Conservation (phyloP, 2,329 filamentous ascomycete species). For the Pseudogymnoascus verrucosus region DNA sequence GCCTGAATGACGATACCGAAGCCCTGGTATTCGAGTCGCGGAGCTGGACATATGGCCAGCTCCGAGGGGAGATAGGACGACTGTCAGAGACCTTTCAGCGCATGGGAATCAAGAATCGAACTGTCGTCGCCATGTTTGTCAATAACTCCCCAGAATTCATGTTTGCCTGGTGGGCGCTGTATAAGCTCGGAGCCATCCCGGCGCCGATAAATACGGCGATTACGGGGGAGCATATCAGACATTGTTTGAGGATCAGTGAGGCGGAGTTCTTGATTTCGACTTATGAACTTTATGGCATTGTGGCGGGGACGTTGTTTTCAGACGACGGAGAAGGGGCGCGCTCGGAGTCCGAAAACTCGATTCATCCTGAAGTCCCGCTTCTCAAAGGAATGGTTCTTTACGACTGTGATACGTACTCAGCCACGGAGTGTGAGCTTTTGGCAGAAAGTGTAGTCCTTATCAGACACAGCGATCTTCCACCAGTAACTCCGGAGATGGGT, state of each 20-base stretch:
- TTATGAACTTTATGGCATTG: not conserved
- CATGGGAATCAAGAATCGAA: not conserved
- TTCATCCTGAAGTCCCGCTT: not conserved
- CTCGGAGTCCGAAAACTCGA: not conserved
- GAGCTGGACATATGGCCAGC: not conserved
- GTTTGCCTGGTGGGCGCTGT: not conserved
- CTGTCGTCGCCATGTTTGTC: not conserved
- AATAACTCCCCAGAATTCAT: not conserved
- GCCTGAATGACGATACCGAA: not conserved
- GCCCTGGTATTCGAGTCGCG: not conserved
- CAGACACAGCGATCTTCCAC: not conserved
- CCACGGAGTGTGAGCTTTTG: not conserved
- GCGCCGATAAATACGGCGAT: not conserved
- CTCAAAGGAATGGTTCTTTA: not conserved
- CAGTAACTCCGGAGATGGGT: not conserved
- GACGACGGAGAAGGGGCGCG: not conserved
- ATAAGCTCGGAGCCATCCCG: not conserved
- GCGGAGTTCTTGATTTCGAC: not conserved
- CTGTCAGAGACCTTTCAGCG: not conserved
- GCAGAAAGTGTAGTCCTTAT: not conserved
- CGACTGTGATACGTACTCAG: not conserved
- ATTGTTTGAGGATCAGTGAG: not conserved
- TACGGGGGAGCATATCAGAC: not conserved
- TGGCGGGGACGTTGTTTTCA: not conserved
- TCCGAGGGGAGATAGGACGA: not conserved